A percentile compares a stretch with the other conserved stretches of the same genome.
These are phyloP conservation scores for Orobanche coerulescens DNA, from an alignment of 257 asterid genomes.

Conservation along the genomic window DNA sequence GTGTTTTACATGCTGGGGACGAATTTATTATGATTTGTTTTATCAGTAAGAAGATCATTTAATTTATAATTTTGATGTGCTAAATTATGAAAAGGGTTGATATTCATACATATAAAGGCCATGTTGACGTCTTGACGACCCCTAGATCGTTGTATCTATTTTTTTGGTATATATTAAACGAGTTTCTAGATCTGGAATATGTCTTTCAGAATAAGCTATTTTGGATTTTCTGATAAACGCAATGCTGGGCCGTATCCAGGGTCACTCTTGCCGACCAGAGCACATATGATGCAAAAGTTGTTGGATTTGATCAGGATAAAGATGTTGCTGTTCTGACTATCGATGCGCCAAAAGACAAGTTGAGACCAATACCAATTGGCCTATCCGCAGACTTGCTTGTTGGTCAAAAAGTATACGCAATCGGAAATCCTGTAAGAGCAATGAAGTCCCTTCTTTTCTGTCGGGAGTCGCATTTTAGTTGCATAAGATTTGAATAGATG, in stretches of 20 bases:
- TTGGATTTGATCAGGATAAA: slow-evolving; percentile 98
- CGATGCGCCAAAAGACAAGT: slow-evolving; percentile 66
- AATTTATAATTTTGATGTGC: background rate
- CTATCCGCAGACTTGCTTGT: slow-evolving; percentile 91
- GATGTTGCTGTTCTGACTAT: slow-evolving; percentile 88
- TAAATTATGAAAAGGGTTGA: background rate
- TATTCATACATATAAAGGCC: background rate
- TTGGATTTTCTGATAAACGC: slow-evolving; percentile 6
- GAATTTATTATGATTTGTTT: slow-evolving; percentile 4
- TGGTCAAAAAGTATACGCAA: slow-evolving; percentile 96
- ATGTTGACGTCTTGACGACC: background rate
- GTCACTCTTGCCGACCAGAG: slow-evolving; percentile 84
- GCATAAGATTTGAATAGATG: background rate
- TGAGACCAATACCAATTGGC: slow-evolving; percentile 89
- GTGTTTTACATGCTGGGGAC: slow-evolving; percentile 2
- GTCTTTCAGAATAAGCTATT: background rate
- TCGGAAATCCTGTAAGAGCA: slow-evolving; percentile 87
- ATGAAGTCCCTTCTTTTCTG: background rate
- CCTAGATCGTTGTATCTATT: background rate
- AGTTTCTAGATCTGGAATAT: background rate
- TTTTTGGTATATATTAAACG: too few species aligned
- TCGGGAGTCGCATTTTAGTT: background rate
- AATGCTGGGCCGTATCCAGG: slow-evolving; percentile 41
- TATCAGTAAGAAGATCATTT: background rate
- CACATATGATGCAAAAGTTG: slow-evolving; percentile 78